phyloP scores from a whole-genome alignment of 352 stramenopile genomes.

The Phytopythium ostracodes region DNA sequence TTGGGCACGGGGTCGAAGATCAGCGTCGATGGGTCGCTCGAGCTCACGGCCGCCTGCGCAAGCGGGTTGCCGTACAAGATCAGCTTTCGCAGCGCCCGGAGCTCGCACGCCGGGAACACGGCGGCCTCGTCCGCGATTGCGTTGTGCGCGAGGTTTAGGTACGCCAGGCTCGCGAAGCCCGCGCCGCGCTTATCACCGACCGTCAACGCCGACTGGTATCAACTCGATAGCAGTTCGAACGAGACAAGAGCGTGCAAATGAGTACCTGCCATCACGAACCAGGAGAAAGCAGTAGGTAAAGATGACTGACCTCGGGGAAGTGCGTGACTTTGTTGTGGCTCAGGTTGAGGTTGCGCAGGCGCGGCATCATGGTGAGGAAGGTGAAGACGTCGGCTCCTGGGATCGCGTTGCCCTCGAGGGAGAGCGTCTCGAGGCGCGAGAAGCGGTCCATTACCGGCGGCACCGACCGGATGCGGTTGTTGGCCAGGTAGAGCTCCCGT shows the following conservation, averaged over 20 bases:
- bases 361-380: slow-evolving; percentile 60
- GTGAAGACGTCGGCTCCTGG: slow-evolving; percentile 58
- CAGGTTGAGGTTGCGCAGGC: slow-evolving; percentile 70
- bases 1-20: slow-evolving; percentile 66
- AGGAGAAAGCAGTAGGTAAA: background rate
- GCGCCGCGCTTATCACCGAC: slow-evolving; percentile 55
- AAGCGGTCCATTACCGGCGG: slow-evolving; percentile 77
- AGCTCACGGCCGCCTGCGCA: slow-evolving; percentile 49
- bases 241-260: background rate
- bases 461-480: slow-evolving; percentile 67
- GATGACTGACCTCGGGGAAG: slow-evolving; percentile 50
- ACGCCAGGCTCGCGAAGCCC: slow-evolving; percentile 63
- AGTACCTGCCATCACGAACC: background rate
- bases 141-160: slow-evolving; percentile 77
- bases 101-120: slow-evolving; percentile 38
- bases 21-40: slow-evolving; percentile 58
- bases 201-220: slow-evolving; percentile 35
- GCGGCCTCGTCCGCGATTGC: slow-evolving; percentile 45
- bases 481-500: slow-evolving; percentile 71
- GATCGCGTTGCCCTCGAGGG: slow-evolving; percentile 78
- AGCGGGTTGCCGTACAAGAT: slow-evolving; percentile 78
- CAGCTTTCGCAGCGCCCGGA: slow-evolving; percentile 60
- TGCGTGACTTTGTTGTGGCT: slow-evolving; percentile 74
- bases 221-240: background rate
- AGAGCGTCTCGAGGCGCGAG: slow-evolving; percentile 67